Evolutionary conservation across 2,329 filamentous ascomycete genomes (phyloP), one percentile per base, ranked within the genome.

Genomic region (Scedosporium dehoogii): DNA sequence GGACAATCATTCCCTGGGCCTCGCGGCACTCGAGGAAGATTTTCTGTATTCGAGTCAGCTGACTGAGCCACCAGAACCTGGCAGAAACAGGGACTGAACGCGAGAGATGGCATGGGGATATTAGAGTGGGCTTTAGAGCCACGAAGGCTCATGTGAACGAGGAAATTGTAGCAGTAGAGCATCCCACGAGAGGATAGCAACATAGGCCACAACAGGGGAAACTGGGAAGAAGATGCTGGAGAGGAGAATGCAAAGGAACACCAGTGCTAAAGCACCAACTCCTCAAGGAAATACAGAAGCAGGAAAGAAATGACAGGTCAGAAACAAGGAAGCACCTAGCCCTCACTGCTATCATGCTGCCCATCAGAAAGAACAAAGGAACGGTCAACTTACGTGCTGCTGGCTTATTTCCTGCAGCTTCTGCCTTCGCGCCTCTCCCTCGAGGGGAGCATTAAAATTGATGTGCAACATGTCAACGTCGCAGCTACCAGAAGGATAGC

Each of bases 401-500:
- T 72, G 73, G 42, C 71, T 69, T 70, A 76, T 73, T 64, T 75
- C 73, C 59, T 74, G 73, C 61, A 76, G 71, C 58, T 71, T 69
- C 62, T 74, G 72, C 3, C 68, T 66, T 3, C 74, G 72, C 56
- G 73, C 73, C 64, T 69, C 66, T 42, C 73, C 74, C 3, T 71
- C 69, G 0, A 76, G 70, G n/a, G 74, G 74, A 25, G 73, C 71
- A n/a, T 71, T 72, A 60, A 76, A 76, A 68, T 75, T 72, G 61
- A 76, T 72, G 12, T 73, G 73, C 51, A 76, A 64, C 73, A 75
- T 75, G 27, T n/a, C 41, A 23, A 27, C 25, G 29, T 25, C 44
- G 7, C 14, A 48, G 21, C 51, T 23, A 23, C 21, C 51, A 16
- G 23, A 18, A 18, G 12, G 51, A 55, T 55, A 55, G 18, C 21